Evolutionary conservation across 441 rosid species (phyloP), one percentile per base, ranked within the genome.

Genomic region (Syzygium malaccense): DNA sequence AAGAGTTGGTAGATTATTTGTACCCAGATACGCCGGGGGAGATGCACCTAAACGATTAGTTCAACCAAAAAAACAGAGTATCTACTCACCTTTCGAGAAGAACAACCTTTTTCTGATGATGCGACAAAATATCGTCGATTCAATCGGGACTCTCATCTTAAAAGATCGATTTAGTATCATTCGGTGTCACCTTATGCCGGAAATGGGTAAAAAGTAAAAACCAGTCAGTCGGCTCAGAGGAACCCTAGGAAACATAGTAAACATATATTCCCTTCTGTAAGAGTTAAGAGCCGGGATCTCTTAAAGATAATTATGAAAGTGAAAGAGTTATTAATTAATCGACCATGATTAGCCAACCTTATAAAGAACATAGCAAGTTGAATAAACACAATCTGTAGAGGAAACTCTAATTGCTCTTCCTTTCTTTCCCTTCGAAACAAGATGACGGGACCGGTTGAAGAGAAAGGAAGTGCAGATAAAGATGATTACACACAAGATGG

Each of bases 401-500:
- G 71, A 64, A 30, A 64, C 37, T 64, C 4, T 14, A 14, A 37
- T 30, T 64, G 37, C 37, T 64, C 11, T 64, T 64, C 71, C 37
- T 64, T 18, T 30, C 71, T 30, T 14, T 15, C 37, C 20, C 71
- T 30, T 64, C 71, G 30, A 30, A 68, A 68, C 79, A 66, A 8
- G 48, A 87, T 86, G 55, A 90, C 91, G 93, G 86, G 84, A 56
- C 80, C 85, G 33, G 66, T 88, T 79, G 95, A 93, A 85, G 95
- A 93, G 86, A 89, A 87, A 33, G 93, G 93, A 37, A 55, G 53
- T 26, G 89, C 85, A 80, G 84, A 89, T 5, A 85, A 87, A 71
- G 78, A 90, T 6, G 92, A 90, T 57, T 90, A 88, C 30, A 86
- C 94, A 13, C 88, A 91, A 79, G 94, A 93, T 88, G 93, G 93